phyloP scores from a whole-genome alignment of 495 filamentous ascomycete genomes.

The Apodospora peruviana region DNA sequence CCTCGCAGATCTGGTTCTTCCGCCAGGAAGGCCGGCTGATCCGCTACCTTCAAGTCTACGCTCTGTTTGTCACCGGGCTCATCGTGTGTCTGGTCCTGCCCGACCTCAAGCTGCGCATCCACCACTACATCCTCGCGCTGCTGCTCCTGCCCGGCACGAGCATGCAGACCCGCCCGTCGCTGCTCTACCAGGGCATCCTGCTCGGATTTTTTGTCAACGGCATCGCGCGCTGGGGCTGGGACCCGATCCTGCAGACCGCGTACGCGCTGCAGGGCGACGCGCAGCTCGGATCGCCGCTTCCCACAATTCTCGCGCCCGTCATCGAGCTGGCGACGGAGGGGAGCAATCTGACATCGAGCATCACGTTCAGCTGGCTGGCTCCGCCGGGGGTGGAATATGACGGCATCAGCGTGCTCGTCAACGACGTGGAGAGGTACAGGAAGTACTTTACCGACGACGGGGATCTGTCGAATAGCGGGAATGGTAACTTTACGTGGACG shows the following conservation, averaged over 20 bases:
- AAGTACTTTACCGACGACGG: slow-evolving; percentile 48
- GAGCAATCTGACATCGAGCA: slow-evolving; percentile 20
- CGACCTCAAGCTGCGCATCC: slow-evolving; percentile 80
- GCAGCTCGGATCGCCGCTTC: slow-evolving; percentile 63
- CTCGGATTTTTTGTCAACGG: slow-evolving; percentile 91
- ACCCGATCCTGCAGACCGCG: slow-evolving; percentile 79
- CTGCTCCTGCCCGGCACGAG: slow-evolving; percentile 77
- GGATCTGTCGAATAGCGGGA: slow-evolving; percentile 20
- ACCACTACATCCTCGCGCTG: slow-evolving; percentile 89
- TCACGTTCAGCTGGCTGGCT: slow-evolving; percentile 50
- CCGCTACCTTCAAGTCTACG: slow-evolving; percentile 68
- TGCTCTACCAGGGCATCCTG: slow-evolving; percentile 80
- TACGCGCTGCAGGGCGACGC: slow-evolving; percentile 63
- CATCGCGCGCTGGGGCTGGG: slow-evolving; percentile 89
- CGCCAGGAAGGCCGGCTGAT: slow-evolving; percentile 66
- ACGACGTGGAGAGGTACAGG: slow-evolving; percentile 85
- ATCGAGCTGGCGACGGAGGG: slow-evolving; percentile 30
- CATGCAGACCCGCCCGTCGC: slow-evolving; percentile 69
- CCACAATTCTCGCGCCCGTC: slow-evolving; percentile 49
- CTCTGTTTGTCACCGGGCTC: slow-evolving; percentile 48
- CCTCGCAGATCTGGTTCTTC: slow-evolving; percentile 70
- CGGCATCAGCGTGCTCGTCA: slow-evolving; percentile 83
- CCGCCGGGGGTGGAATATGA: slow-evolving; percentile 59
- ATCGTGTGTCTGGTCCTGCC: slow-evolving; percentile 66
- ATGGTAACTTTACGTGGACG: slow-evolving; percentile 38